These are phyloP conservation scores for Juglanconis juglandina DNA, from an alignment of 2,329 filamentous ascomycete species.

Conservation along the genomic window DNA sequence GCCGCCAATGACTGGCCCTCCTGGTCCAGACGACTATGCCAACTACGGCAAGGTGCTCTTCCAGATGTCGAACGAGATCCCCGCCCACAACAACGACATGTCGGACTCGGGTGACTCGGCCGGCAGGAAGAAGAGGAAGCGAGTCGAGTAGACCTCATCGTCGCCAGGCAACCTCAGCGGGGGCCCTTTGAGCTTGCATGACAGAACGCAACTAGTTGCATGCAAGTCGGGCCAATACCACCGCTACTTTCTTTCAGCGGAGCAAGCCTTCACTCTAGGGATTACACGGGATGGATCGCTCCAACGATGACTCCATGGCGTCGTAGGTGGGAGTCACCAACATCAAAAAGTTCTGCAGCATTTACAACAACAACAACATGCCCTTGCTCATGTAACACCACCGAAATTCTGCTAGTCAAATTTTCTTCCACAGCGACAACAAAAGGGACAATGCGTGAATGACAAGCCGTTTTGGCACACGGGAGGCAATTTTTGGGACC, in stretches of 20 bases:
- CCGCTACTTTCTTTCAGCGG: slow-evolving; percentile 25
- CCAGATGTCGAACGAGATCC: slow-evolving; percentile 71
- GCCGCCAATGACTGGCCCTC: slow-evolving; percentile 38
- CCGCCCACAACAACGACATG: slow-evolving; percentile 60
- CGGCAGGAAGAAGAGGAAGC: slow-evolving; percentile 76
- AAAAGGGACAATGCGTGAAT: slow-evolving; percentile 13
- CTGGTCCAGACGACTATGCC: slow-evolving; percentile 59
- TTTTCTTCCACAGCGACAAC: not conserved
- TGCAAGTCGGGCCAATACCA: slow-evolving; percentile 24
- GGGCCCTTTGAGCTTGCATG: slow-evolving; percentile 19
- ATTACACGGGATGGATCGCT: slow-evolving; percentile 19
- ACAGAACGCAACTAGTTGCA: slow-evolving; percentile 28
- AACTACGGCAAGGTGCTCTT: slow-evolving; percentile 75
- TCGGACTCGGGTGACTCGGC: slow-evolving; percentile 50
- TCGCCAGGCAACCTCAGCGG: not conserved
- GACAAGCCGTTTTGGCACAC: slow-evolving; percentile 13
- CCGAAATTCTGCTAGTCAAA: slow-evolving; percentile 5
- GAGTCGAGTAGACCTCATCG: slow-evolving; percentile 51
- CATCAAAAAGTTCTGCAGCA: slow-evolving; percentile 15
- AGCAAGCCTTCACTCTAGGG: slow-evolving; percentile 22
- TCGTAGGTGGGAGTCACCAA: slow-evolving; percentile 8
- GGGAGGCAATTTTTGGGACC: not conserved
- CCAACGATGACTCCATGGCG: slow-evolving; percentile 14
- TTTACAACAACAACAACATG: slow-evolving; percentile 12
- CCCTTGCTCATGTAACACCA: slow-evolving; percentile 17